Evolutionary conservation across 352 stramenopile genomes (phyloP), one percentile per base, ranked within the genome.

Genomic region (Phytophthora agathidicida): DNA sequence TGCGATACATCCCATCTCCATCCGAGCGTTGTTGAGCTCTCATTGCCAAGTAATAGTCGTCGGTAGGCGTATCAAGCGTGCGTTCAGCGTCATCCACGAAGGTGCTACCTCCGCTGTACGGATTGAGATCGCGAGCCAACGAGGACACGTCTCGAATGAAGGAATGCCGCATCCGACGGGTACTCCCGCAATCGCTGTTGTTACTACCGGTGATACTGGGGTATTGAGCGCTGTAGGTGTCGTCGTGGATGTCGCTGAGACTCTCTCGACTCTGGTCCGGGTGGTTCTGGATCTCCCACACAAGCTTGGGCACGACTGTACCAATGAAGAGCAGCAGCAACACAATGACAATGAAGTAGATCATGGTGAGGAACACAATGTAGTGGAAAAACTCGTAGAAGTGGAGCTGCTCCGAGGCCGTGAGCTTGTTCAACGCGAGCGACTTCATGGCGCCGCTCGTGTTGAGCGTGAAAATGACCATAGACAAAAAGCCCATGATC

Each of bases 351-450:
- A 95, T 93, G 53, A 91, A 95, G 79, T 93, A 95, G 46, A 95
- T 91, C 75, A 93, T 93, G 5, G 84, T 93, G 16, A 96, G 71
- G 54, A 96, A 96, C 36, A 96, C 83, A 24, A 96, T 80, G 49
- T 96, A 96, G 75, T 96, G 86, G 73, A 96, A 96, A 48, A 96
- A 94, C 62, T 96, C 86, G 70, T 92, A 91, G 47, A 96, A 90
- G 55, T 94, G 86, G 11, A 96, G 82, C 46, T 89, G 78, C 47
- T 92, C 80, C 1, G 66, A 68, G 4, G 53, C 45, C 3, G 80
- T 79, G 32, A 96, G 74, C 0, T 71, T 33, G 37, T 82, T 64
- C 8, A 79, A 49, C 17, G 73, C 62, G 6, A 92, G 72, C 13
- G 77, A 73, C 43, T 74, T 65, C 49, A 94, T 69, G 20, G 83